Conservation (phyloP, 441 rosid species). For the Populus hybrid region DNA sequence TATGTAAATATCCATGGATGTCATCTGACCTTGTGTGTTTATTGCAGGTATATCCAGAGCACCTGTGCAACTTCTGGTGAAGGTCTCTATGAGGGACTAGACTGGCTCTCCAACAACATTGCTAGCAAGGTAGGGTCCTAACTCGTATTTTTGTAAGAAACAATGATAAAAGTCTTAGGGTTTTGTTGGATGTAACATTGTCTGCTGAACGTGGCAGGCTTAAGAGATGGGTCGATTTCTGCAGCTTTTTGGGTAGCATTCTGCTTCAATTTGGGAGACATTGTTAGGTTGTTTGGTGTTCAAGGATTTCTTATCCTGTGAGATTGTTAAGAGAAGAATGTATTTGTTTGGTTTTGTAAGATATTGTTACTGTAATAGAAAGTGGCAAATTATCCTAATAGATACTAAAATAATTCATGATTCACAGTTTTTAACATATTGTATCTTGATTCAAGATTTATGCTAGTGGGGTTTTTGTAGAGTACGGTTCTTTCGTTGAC, state of each 20-base stretch:
- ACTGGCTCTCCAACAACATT: slow-evolving; percentile 61
- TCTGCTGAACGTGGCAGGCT: slow-evolving; percentile 18
- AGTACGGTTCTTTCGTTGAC: not conserved
- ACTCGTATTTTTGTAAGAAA: not conserved
- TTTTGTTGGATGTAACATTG: not conserved
- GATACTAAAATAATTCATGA: slow-evolving; percentile 26
- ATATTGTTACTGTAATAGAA: slow-evolving; percentile 19
- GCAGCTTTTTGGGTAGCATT: not conserved
- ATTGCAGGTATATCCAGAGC: slow-evolving; percentile 69
- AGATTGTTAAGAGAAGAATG: not conserved
- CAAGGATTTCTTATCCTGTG: slow-evolving; percentile 20
- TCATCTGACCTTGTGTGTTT: not conserved
- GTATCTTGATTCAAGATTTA: not conserved
- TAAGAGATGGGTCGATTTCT: not conserved
- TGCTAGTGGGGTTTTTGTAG: not conserved
- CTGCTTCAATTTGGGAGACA: not conserved
- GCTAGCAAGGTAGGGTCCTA: slow-evolving; percentile 53
- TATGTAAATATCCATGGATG: not conserved
- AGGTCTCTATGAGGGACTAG: slow-evolving; percentile 61
- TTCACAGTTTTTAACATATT: not conserved
- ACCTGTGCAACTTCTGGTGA: slow-evolving; percentile 53
- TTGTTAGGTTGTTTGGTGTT: not conserved
- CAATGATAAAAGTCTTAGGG: not conserved
- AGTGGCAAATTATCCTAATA: slow-evolving; percentile 22
- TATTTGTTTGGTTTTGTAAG: no score